These are phyloP conservation scores for Rhododendron mucronatum DNA, from an alignment of 148 eudicot species.

Conservation along the genomic window DNA sequence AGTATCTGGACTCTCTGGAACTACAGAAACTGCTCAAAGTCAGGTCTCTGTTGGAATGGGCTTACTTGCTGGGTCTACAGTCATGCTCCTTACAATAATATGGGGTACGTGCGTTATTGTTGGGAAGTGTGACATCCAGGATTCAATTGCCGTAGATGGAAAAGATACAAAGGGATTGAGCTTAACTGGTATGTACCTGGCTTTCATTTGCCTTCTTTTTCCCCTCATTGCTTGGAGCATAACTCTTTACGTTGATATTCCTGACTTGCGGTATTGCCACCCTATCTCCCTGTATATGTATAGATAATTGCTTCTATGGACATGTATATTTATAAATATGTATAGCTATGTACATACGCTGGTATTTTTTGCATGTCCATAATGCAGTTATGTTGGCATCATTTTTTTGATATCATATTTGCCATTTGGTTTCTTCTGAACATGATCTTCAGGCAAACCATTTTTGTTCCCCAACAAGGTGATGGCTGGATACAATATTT, in stretches of 20 bases:
- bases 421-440: not conserved
- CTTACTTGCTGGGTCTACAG: slow-evolving; percentile 90
- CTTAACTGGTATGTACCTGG: slow-evolving; percentile 42
- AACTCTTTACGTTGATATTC: not conserved
- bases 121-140: slow-evolving; percentile 77
- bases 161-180: slow-evolving; percentile 57
- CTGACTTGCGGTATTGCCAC: not conserved
- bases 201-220: not conserved
- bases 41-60: slow-evolving; percentile 99
- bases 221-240: not conserved
- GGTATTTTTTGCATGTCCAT: not conserved
- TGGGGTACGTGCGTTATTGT: slow-evolving; percentile 84
- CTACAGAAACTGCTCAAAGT: slow-evolving; percentile 59
- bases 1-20: slow-evolving; percentile 95
- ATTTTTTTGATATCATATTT: not conserved
- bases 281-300: not conserved
- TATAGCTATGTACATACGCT: too few relatives aligned
- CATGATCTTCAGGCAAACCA: not conserved
- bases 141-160: slow-evolving; percentile 44
- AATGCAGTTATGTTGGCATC: not conserved
- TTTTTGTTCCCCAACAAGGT: not conserved
- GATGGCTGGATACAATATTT: not conserved
- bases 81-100: slow-evolving; percentile 78
- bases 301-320: not conserved
- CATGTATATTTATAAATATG: not conserved